These are phyloP conservation scores for Silene uniflora DNA, from an alignment of 148 eudicot genomes.

Conservation along the genomic window DNA sequence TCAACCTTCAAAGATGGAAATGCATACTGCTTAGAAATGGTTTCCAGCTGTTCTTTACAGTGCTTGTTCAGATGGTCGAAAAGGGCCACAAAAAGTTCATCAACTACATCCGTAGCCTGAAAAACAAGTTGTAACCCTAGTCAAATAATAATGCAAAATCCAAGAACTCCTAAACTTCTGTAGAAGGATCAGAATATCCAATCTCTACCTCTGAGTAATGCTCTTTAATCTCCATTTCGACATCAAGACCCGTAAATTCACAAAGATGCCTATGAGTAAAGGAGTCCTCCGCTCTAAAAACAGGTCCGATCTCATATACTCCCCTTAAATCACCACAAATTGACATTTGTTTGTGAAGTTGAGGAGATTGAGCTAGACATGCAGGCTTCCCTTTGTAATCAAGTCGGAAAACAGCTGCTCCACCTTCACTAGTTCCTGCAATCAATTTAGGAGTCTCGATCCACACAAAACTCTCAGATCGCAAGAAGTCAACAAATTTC, in stretches of 20 bases:
- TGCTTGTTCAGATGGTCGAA: constrained; percentile 70
- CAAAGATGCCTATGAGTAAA: constrained; percentile 77
- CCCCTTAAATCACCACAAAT: constrained; percentile 82
- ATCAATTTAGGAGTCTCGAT: constrained; percentile 85
- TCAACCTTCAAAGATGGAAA: constrained; percentile 69
- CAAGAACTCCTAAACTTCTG: too few species aligned
- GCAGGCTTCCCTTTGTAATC: too few species aligned
- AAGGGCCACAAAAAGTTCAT: constrained; percentile 64
- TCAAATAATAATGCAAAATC: too few species aligned
- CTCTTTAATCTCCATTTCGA: too few species aligned
- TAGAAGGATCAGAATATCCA: too few species aligned
- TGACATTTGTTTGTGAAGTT: constrained; percentile 88
- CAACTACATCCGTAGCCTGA: constrained; percentile 96
- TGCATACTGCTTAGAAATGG: constrained; percentile 67
- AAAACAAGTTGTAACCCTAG: background rate
- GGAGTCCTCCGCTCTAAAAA: constrained; percentile 94
- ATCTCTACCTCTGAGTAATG: too few species aligned
- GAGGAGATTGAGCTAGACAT: too few species aligned
- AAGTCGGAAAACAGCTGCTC: too few species aligned
- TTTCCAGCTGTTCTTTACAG: constrained; percentile 68
- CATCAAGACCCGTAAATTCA: too few species aligned
- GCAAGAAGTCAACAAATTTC: too few species aligned
- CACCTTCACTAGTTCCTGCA: constrained; percentile 93
- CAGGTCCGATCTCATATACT: constrained; percentile 90
- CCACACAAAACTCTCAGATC: too few species aligned